A percentile compares a stretch with the other conserved stretches of the same genome.
Conservation (phyloP, 2,329 filamentous ascomycete genomes). For the Alternaria longipes region DNA sequence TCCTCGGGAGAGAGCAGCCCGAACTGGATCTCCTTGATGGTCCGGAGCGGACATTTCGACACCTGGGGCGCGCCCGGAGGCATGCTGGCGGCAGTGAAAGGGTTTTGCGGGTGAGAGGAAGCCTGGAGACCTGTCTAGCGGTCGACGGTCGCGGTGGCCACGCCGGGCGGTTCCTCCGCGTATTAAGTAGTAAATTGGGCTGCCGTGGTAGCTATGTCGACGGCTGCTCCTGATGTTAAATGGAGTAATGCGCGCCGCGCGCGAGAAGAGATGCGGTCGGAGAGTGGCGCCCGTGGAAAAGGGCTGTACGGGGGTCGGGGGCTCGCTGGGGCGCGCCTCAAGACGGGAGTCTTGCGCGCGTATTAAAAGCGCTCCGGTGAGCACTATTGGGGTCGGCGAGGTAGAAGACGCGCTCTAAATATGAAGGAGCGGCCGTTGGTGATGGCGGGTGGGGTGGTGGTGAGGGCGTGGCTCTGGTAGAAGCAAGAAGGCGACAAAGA, state of each 20-base stretch:
- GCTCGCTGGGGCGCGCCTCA: constrained; percentile 39
- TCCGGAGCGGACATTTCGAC: constrained; percentile 78
- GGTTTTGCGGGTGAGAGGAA: constrained; percentile 14
- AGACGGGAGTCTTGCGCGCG: constrained; percentile 35
- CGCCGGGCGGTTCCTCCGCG: constrained; percentile 39
- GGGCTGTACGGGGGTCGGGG: constrained; percentile 41
- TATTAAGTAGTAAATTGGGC: constrained; percentile 22
- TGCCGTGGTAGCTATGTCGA: constrained; percentile 33
- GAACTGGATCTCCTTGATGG: constrained; percentile 98
- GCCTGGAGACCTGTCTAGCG: constrained; percentile 25
- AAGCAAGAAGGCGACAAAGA: constrained; percentile 28
- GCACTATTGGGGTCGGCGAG: constrained; percentile 36
- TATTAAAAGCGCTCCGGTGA: constrained; percentile 34
- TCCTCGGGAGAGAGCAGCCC: constrained; percentile 97
- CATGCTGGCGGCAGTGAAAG: constrained; percentile 60
- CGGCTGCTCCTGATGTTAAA: constrained; percentile 18
- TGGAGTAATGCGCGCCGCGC: constrained; percentile 43
- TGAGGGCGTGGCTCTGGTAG: constrained; percentile 34
- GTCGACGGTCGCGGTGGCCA: constrained; percentile 41
- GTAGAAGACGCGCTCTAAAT: constrained; percentile 47
- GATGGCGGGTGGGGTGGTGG: constrained; percentile 41
- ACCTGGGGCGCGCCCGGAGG: constrained; percentile 89
- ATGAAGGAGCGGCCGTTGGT: constrained; percentile 41
- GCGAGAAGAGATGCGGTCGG: constrained; percentile 43
- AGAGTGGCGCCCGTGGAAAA: constrained; percentile 39